Evolutionary conservation across 2,329 filamentous ascomycete species (phyloP).

Genomic region (Alternaria gaisen): DNA sequence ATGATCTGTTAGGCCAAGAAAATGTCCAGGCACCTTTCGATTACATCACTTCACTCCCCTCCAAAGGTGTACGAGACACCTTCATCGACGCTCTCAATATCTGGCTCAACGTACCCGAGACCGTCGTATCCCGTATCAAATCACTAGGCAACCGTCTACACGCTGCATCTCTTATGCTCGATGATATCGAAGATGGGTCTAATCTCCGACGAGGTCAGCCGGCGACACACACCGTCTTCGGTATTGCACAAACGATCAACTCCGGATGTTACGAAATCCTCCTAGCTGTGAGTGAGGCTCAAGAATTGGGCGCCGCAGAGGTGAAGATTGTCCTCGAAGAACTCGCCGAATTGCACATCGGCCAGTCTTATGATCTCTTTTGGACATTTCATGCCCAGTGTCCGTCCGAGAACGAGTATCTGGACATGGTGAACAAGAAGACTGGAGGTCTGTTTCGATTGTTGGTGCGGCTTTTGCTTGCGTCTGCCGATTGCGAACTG

Average conservation of each 20-base stretch:
- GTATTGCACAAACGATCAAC: background rate
- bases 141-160: background rate
- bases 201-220: background rate
- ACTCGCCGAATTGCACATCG: background rate
- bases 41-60: background rate
- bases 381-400: background rate
- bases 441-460: slow-evolving; percentile 2
- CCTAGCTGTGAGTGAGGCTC: background rate
- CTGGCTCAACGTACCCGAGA: background rate
- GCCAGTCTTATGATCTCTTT: background rate
- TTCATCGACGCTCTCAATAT: background rate
- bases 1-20: no score
- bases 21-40: background rate
- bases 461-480: background rate
- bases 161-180: background rate
- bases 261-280: background rate
- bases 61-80: background rate
- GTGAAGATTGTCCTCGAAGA: background rate
- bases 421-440: background rate
- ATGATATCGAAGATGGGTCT: background rate
- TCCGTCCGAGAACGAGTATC: background rate
- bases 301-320: background rate
- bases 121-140: background rate
- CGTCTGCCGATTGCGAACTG: background rate
- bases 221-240: background rate